Evolutionary conservation across 116 monocot genomes (phyloP), one percentile per base, ranked within the genome.

Genomic region (Cymodocea nodosa): DNA sequence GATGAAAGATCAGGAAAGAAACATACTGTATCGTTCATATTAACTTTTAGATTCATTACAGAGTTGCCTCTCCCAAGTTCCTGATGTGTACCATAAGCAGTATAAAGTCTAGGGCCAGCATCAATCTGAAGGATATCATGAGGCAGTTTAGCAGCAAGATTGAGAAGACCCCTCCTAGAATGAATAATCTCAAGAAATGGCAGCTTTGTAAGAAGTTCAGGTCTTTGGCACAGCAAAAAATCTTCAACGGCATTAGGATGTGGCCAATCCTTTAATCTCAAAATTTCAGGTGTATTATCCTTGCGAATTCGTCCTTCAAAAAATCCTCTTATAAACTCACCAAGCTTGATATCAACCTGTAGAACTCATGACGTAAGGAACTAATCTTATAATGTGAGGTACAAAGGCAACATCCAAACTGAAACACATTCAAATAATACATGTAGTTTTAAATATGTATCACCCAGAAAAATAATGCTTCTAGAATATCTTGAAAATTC

Each of bases 131-230:
- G 51, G 50, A 71, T 80, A 61, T 87, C 83, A 77, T 73, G 79
- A 1, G 90, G 90, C n/a, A 95, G 58, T 67, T 90, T 95, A 59
- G 95, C 84, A 70, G 85, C 72, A 70, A 95, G 87, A 73, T 95
- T 95, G 55, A 85, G 56, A 63, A 95, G 60, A 49, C 95, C 95
- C 87, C 87, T 90, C 70, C 83, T 87, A 11, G 75, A 78, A 78
- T 95, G 95, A 69, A 87, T 78, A 79, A 83, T 90, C 68, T 95
- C 90, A 66, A 95, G 80, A 39, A 95, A 69, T 20, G 95, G 95
- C 61, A 95, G 73, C 69, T 85, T 87, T 64, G 69, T 74, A 35
- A 95, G 76, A 71, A 90, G 85, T 56, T 95, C 95, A 54, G 95
- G 87, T 67, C 87, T 78, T 48, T 95, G 95, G 68, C 83, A 85